A percentile compares a stretch with the other conserved stretches of the same genome.
These are phyloP conservation scores for Rhodomyrtus psidioides DNA, from an alignment of 441 rosid species.

Conservation along the genomic window DNA sequence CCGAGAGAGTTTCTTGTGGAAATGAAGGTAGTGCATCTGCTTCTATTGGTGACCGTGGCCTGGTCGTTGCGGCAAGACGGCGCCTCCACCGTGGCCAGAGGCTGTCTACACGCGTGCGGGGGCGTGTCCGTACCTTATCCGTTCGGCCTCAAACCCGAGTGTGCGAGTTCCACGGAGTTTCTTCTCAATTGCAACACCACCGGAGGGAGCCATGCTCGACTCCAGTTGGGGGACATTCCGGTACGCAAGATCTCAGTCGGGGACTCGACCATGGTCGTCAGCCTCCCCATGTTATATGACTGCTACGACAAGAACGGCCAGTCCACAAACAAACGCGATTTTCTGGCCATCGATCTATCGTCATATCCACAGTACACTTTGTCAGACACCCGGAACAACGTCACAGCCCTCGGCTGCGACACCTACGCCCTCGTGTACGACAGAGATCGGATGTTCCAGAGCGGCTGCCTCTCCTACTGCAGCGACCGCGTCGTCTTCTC, in stretches of 20 bases:
- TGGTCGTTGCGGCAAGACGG: not conserved
- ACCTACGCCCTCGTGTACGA: accelerated
- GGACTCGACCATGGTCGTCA: not conserved
- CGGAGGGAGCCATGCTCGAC: not conserved
- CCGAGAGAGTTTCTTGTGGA: not conserved
- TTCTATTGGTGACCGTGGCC: not conserved
- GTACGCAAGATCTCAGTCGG: not conserved
- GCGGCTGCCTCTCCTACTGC: not conserved
- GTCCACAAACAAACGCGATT: accelerated
- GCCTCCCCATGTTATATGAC: accelerated
- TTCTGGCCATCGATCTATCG: accelerated
- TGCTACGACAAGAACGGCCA: accelerated
- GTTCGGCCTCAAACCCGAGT: not conserved
- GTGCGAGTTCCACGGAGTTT: not conserved
- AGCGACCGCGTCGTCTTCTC: accelerated
- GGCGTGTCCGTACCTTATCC: not conserved
- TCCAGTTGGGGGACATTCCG: not conserved
- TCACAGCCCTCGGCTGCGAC: not conserved
- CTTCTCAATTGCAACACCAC: accelerated
- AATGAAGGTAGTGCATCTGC: not conserved
- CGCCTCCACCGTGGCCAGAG: not conserved
- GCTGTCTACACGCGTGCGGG: not conserved
- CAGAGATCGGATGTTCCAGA: accelerated
- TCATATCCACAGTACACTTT: not conserved
- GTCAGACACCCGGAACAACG: not conserved